Conservation (phyloP, 495 filamentous ascomycete genomes). For the Massariosphaeria phaeospora region DNA sequence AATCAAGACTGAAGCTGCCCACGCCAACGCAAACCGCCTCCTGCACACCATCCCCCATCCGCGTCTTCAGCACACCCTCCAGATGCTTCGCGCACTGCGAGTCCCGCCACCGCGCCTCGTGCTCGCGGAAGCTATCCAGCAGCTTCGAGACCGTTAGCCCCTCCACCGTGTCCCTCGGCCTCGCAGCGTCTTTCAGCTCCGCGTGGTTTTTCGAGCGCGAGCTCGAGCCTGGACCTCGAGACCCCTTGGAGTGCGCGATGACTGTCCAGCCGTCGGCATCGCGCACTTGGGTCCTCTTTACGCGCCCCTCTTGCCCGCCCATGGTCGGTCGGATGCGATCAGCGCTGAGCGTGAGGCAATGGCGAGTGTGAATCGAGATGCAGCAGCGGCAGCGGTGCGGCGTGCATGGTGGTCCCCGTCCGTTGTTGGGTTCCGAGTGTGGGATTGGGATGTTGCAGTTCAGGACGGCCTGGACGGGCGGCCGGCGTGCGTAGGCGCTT, state of each 20-base stretch:
- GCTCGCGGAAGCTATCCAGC: constrained; percentile 1
- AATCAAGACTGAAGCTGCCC: constrained; percentile 31
- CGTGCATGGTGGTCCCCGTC: constrained; percentile 1
- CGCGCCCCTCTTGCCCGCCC: constrained; percentile 1
- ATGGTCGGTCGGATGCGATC: background rate
- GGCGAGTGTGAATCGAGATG: background rate
- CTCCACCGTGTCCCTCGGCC: constrained; percentile 3
- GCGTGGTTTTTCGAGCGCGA: background rate
- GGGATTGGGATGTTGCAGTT: background rate
- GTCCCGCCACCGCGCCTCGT: constrained; percentile 6
- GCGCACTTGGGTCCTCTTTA: constrained; percentile 18
- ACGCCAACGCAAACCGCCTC: constrained; percentile 23
- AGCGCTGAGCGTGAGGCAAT: background rate
- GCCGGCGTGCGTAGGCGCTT: constrained; percentile 25
- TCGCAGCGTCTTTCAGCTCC: background rate
- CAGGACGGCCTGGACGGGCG: background rate
- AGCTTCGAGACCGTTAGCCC: constrained; percentile 19
- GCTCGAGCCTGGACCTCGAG: background rate
- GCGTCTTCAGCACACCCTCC: background rate
- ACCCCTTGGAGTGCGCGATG: background rate
- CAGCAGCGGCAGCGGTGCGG: constrained; percentile 4
- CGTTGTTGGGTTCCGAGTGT: no score
- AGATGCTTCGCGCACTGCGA: constrained; percentile 5
- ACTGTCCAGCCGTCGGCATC: constrained; percentile 22
- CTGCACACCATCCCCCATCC: constrained; percentile 11